Evolutionary conservation across 768 basidiomycete species (phyloP).

Genomic region (Pleurotus giganteus): DNA sequence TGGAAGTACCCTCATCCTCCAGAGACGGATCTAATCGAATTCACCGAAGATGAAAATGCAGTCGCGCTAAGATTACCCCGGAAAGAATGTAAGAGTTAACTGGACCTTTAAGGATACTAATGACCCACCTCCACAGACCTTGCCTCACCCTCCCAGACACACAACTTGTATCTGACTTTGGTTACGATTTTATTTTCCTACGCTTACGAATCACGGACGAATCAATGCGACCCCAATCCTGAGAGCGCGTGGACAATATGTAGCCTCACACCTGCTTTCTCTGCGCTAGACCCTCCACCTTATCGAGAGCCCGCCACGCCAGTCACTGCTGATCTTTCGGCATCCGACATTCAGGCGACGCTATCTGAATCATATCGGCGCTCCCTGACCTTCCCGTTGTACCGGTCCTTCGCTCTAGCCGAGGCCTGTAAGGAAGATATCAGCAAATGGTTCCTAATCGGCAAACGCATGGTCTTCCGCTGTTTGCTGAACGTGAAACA

Average conservation of each 20-base stretch:
- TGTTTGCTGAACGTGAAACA: conserved; percentile 70
- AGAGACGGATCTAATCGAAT: conserved; percentile 39
- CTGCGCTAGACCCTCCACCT: conserved; percentile 77
- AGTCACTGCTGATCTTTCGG: conserved; percentile 27
- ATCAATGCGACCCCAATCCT: conserved; percentile 74
- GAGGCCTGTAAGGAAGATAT: conserved; percentile 68
- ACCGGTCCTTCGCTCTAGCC: conserved; percentile 73
- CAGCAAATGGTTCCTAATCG: conserved; percentile 52
- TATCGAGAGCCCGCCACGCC: conserved; percentile 21
- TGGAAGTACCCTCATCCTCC: conserved; percentile 61
- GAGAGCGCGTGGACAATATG: conserved; percentile 90
- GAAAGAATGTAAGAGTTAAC: conserved; percentile 45
- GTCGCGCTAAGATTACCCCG: conserved; percentile 58
- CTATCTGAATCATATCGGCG: conserved; percentile 71
- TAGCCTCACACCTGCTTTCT: conserved; percentile 69
- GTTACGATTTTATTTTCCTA: conserved; percentile 75
- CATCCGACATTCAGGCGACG: conserved; percentile 46
- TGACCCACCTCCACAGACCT: conserved; percentile 49
- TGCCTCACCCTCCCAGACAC: conserved; percentile 50
- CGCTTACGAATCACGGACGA: conserved; percentile 78
- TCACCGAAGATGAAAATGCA: conserved; percentile 71
- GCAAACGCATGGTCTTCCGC: conserved; percentile 61
- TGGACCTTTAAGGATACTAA: not conserved
- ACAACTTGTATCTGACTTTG: conserved; percentile 65
- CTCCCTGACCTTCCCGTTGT: conserved; percentile 71